Conservation (phyloP, 345 rosid species). For the Arabidopsis arenosa region DNA sequence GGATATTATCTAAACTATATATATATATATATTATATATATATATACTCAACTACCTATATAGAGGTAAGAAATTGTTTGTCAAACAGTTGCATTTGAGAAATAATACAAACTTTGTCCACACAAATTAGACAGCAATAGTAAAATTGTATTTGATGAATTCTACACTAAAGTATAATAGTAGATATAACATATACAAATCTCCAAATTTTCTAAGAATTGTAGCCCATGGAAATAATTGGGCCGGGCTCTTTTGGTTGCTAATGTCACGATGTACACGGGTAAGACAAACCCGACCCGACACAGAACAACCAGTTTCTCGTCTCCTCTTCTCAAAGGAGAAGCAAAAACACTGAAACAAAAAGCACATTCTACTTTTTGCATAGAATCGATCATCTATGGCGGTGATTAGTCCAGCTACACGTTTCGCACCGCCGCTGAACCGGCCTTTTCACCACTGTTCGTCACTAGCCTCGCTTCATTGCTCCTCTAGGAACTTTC, state of each 20-base stretch:
- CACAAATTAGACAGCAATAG: too few species aligned
- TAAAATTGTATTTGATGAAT: too few species aligned
- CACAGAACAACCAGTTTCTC: not conserved
- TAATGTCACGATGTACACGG: slow-evolving; percentile 7
- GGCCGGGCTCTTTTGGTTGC: slow-evolving; percentile 17
- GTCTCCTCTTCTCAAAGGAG: slow-evolving; percentile 10
- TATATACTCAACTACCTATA: too few species aligned
- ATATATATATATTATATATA: too few species aligned
- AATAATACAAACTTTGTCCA: too few species aligned
- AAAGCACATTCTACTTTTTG: not conserved
- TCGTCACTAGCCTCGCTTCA: slow-evolving; percentile 42
- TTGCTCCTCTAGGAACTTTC: slow-evolving; percentile 35
- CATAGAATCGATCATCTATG: slow-evolving; percentile 47
- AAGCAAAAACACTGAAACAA: not conserved
- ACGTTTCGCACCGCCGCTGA: slow-evolving; percentile 46
- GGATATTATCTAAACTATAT: too few species aligned
- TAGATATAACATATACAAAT: too few species aligned
- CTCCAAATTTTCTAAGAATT: too few species aligned
- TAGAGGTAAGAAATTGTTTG: too few species aligned
- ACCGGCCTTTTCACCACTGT: slow-evolving; percentile 43
- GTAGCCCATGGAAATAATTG: slow-evolving; percentile 11
- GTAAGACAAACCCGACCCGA: slow-evolving; percentile 23
- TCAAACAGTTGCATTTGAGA: too few species aligned
- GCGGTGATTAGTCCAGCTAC: slow-evolving; percentile 49
- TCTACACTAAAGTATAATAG: too few species aligned